Percentiles rank a stretch among this genome's conserved stretches.
Evolutionary conservation across 257 asterid species (phyloP).

Genomic region (Haberlea rhodopensis): DNA sequence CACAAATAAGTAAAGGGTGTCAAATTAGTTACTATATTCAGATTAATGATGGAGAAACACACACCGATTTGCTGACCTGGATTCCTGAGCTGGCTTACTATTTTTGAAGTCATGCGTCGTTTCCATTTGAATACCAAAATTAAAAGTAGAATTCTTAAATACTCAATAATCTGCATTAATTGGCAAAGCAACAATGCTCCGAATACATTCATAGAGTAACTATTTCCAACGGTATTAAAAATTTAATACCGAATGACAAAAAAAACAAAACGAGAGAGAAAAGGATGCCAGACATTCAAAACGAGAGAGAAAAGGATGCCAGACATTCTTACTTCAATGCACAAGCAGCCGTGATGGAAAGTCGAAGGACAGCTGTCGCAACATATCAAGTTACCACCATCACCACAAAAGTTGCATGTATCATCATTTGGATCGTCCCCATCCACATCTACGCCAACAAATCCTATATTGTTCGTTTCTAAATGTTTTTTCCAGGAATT

Average conservation of each 20-base stretch:
- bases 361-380: slow-evolving; percentile 97
- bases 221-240: slow-evolving; percentile 21
- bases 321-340: slow-evolving; percentile 54
- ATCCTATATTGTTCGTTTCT: slow-evolving; percentile 45
- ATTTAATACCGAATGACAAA: slow-evolving; percentile 23
- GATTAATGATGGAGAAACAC: not conserved
- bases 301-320: slow-evolving; percentile 3
- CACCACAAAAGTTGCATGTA: slow-evolving; percentile 90
- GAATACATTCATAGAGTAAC: slow-evolving; percentile 5
- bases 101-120: not conserved
- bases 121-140: not conserved
- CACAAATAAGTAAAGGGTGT: not conserved
- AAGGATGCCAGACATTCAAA: slow-evolving; percentile 25
- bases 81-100: not conserved
- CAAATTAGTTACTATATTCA: slow-evolving; percentile 10
- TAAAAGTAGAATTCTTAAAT: slow-evolving; percentile 4
- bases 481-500: slow-evolving; percentile 77
- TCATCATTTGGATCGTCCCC: slow-evolving; percentile 89
- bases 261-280: not conserved
- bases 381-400: slow-evolving; percentile 93
- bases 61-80: not conserved
- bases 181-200: not conserved
- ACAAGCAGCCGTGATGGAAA: slow-evolving; percentile 84
- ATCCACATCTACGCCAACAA: slow-evolving; percentile 63
- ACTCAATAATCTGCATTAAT: not conserved